These are phyloP conservation scores for Xylona heveae DNA, from an alignment of 495 filamentous ascomycete genomes.

Conservation along the genomic window DNA sequence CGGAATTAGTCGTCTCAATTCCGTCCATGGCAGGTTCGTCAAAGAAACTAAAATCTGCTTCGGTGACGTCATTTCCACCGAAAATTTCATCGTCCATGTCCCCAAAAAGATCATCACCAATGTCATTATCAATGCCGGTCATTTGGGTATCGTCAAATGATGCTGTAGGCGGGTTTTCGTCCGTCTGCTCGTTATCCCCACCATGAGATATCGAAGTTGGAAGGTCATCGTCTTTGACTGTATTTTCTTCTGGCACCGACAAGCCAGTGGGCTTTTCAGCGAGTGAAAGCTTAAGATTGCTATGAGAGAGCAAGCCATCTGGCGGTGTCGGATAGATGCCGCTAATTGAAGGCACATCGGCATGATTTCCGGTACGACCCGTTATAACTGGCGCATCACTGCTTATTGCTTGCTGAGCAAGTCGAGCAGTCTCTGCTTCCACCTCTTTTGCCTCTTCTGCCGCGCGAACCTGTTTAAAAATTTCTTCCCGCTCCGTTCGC, in stretches of 20 bases:
- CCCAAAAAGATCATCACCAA: constrained; percentile 50
- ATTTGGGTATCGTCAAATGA: constrained; percentile 24
- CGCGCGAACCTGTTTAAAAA: constrained; percentile 26
- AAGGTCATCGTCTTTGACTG: no score
- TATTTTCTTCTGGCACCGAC: no score
- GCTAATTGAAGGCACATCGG: constrained; percentile 28
- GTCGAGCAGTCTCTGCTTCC: constrained; percentile 15
- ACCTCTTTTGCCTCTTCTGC: constrained; percentile 20
- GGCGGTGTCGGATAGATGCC: constrained; percentile 79
- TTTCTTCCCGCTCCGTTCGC: constrained; percentile 24
- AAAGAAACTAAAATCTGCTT: constrained; percentile 84
- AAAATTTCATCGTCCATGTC: constrained; percentile 23
- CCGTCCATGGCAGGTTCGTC: constrained; percentile 34
- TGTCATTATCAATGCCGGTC: no score
- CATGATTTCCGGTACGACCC: neutral
- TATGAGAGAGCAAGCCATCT: no score
- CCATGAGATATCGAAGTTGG: no score
- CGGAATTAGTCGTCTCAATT: constrained; percentile 1
- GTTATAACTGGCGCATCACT: neutral
- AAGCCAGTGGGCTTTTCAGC: no score
- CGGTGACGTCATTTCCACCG: constrained; percentile 47
- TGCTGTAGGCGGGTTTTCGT: no score
- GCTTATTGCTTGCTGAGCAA: constrained; percentile 8
- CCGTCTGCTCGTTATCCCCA: no score
- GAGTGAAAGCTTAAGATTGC: no score